Conservation (phyloP, 768 basidiomycete species). For the Lentinula detonsa region DNA sequence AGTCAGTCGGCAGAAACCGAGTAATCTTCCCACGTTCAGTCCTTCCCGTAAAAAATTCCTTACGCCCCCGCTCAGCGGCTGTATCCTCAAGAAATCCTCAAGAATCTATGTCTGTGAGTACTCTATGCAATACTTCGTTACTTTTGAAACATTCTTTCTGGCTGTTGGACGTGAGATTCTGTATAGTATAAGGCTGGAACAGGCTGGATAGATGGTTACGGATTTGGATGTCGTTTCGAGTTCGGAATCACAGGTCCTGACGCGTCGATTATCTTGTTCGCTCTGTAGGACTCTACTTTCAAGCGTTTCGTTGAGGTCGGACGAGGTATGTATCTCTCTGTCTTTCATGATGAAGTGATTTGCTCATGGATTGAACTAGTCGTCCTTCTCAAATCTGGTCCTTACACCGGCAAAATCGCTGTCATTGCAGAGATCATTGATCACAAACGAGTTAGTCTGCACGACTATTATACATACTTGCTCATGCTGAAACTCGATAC, state of each 20-base stretch:
- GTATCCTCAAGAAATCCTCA: neutral
- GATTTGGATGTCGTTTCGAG: neutral
- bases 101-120: slow-evolving; percentile 3
- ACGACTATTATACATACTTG: neutral
- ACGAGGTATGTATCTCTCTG: slow-evolving; percentile 51
- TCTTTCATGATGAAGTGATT: slow-evolving; percentile 1
- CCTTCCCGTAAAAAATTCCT: neutral
- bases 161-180: neutral
- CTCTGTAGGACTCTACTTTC: slow-evolving; percentile 73
- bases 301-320: slow-evolving; percentile 98
- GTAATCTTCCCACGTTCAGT: neutral
- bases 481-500: neutral
- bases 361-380: slow-evolving; percentile 37
- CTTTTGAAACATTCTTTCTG: neutral
- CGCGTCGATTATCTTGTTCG: neutral
- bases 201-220: neutral
- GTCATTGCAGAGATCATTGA: slow-evolving; percentile 97
- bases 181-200: neutral
- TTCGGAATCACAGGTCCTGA: neutral
- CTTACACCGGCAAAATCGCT: slow-evolving; percentile 82
- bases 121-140: neutral
- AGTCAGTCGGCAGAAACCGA: neutral
- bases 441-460: slow-evolving; percentile 84
- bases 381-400: slow-evolving; percentile 90
- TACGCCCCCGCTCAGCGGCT: neutral